Base-by-base conservation (phyloP, 1,139 yeast genomes). In the Geotrichum cucujoidarum region DNA sequence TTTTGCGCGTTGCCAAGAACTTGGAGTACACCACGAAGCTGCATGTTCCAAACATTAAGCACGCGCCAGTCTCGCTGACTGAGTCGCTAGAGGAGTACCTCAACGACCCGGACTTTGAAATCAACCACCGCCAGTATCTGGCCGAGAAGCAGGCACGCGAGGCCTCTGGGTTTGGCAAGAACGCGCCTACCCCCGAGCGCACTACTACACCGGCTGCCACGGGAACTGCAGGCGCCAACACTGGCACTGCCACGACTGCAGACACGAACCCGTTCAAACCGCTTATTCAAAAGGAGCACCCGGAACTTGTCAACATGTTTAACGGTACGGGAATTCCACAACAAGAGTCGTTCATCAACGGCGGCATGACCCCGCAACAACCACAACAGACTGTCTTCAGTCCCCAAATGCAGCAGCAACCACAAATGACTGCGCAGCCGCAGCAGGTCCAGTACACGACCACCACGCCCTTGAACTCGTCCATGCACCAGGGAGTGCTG, bases 31-130 rank as follows among this genome's bases (percentile, higher is more conserved):
- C 92, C 2, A 88, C 97, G 0, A 89, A 89, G 59, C 72, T 92
- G 53, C 89, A 85, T 61, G 95, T 92, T 27, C 98, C 98, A 24
- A 90, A 95, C 13, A 90, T 92, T 53, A 88, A 88, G 64, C 98
- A 92, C 67, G 97, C 97, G 0, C 97, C 97, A 13, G 90, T 97
- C 1, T 94, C 95, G 24, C 75, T 92, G 58, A 85, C 95, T 7
- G 76, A 82, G 36, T 83, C 95, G 13, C 74, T 92, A 50, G 95
- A 88, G 62, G 97, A 90, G 58, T 94, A 92, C 65, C 71, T 92
- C 59, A 77, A 81, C 60, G 95, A 85, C 63, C 87, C 87, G n/a
- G 84, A 83, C 60, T 87, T 86, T 65, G 95, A 87, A 60, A 68
- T 71, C 8, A 88, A 87, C 62, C 78, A 95, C 65, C 72, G 80